A percentile compares a stretch with the other conserved stretches of the same genome.
Conservation (phyloP, 106 monocot genomes). For the Agapanthus africanus region DNA sequence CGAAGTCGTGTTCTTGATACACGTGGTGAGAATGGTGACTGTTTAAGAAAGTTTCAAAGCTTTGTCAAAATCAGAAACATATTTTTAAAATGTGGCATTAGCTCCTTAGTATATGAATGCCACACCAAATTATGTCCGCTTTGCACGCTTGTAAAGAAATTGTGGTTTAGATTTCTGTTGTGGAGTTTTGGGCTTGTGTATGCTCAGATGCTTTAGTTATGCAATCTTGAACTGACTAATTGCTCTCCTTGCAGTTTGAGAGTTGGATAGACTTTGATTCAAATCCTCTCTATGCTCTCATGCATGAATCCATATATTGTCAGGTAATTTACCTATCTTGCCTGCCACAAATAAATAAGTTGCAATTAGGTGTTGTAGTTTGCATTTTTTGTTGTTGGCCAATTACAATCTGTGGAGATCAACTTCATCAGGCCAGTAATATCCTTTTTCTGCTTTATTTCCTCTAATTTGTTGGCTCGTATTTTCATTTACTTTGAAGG, state of each 20-base stretch:
- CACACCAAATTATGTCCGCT: too few relatives aligned
- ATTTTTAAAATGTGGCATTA: too few relatives aligned
- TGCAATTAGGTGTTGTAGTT: not conserved
- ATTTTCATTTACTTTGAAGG: slow-evolving; percentile 32
- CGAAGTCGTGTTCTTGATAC: too few relatives aligned
- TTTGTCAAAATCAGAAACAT: too few relatives aligned
- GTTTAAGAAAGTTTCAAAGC: too few relatives aligned
- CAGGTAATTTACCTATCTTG: slow-evolving; percentile 52
- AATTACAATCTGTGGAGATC: not conserved
- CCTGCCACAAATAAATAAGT: too few relatives aligned
- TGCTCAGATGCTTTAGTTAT: too few relatives aligned
- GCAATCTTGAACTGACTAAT: slow-evolving; percentile 3
- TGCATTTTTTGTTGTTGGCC: not conserved
- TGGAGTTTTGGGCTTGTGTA: too few relatives aligned
- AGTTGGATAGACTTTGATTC: slow-evolving; percentile 81
- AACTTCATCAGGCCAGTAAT: not conserved
- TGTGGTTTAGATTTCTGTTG: too few relatives aligned
- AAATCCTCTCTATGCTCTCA: slow-evolving; percentile 83
- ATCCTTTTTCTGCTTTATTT: slow-evolving; percentile 1
- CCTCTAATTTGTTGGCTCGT: not conserved
- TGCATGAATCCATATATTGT: slow-evolving; percentile 94
- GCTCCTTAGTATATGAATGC: too few relatives aligned
- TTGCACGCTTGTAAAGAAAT: too few relatives aligned
- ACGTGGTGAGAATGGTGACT: too few relatives aligned
- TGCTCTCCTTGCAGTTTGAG: slow-evolving; percentile 64